Evolutionary conservation across 2,329 filamentous ascomycete genomes (phyloP).

Genomic region (Atkinsonella texensis): DNA sequence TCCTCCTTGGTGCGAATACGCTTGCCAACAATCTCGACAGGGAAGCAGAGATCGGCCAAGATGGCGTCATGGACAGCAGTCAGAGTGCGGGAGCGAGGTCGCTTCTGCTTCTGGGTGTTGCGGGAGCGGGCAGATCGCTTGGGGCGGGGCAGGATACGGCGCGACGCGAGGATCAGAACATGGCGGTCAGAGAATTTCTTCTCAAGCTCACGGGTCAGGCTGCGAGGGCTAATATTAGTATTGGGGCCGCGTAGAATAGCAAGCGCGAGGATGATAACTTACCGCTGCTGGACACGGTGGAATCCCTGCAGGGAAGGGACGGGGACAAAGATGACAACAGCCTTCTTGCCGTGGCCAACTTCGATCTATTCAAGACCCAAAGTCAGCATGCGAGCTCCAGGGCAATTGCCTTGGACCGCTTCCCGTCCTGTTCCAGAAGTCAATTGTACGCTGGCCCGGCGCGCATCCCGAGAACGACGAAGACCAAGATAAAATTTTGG

Average conservation of each 20-base stretch:
- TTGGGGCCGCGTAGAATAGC: no score
- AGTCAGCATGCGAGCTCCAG: conserved; percentile 70
- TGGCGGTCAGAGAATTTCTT: conserved; percentile 99
- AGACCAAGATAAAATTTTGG: conserved; percentile 9
- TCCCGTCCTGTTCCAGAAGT: conserved; percentile 56
- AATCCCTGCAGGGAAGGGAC: conserved; percentile 96
- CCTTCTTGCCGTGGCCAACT: conserved; percentile 99
- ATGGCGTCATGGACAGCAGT: conserved; percentile 98
- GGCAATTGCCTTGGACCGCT: conserved; percentile 58
- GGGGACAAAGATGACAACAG: conserved; percentile 99
- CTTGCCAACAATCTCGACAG: conserved; percentile 99
- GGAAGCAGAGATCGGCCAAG: conserved; percentile 95
- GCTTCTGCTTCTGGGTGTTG: conserved; percentile 97
- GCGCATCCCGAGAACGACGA: conserved; percentile 13
- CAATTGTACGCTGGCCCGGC: conserved; percentile 26
- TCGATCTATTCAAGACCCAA: conserved; percentile 74
- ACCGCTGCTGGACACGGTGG: conserved; percentile 99
- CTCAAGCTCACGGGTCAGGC: conserved; percentile 99
- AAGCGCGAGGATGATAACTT: conserved; percentile 30
- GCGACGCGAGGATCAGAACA: conserved; percentile 96
- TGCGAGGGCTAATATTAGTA: conserved; percentile 24
- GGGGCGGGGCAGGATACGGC: conserved; percentile 96
- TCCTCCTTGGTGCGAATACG: conserved; percentile 98
- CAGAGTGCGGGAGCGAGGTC: conserved; percentile 91
- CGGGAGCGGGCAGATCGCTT: conserved; percentile 96